Conservation (phyloP, 768 basidiomycete species). For the Pleurotus tuoliensis region DNA sequence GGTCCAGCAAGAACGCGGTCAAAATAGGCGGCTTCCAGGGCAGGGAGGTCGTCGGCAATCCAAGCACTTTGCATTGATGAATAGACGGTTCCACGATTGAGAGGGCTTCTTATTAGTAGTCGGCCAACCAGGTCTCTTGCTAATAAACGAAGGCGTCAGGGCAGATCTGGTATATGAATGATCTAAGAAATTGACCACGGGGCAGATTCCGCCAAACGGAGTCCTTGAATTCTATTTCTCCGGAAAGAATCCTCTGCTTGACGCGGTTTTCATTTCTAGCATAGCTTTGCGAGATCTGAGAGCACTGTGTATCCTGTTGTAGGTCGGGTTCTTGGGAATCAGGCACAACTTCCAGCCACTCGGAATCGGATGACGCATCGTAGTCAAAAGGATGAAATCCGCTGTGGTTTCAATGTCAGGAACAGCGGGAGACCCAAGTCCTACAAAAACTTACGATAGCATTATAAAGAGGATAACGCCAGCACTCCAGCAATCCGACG, state of each 20-base stretch:
- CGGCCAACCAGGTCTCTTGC: slow-evolving; percentile 56
- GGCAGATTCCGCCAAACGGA: slow-evolving; percentile 51
- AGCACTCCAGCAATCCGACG: slow-evolving; percentile 88
- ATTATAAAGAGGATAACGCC: slow-evolving; percentile 81
- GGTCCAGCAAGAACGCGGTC: slow-evolving; percentile 8
- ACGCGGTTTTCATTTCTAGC: slow-evolving; percentile 52
- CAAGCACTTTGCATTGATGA: slow-evolving; percentile 59
- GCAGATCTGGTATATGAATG: not conserved
- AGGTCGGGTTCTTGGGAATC: not conserved
- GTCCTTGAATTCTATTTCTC: slow-evolving; percentile 51
- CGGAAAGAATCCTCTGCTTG: slow-evolving; percentile 67
- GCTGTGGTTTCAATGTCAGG: slow-evolving; percentile 26
- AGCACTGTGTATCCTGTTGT: slow-evolving; percentile 3
- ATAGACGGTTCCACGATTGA: slow-evolving; percentile 58
- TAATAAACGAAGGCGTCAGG: slow-evolving; percentile 20
- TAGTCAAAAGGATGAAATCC: slow-evolving; percentile 80
- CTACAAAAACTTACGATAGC: slow-evolving; percentile 57
- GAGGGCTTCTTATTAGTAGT: slow-evolving; percentile 58
- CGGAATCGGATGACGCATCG: slow-evolving; percentile 33
- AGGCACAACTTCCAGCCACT: slow-evolving; percentile 22
- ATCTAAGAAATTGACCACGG: slow-evolving; percentile 44
- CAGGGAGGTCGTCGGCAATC: slow-evolving; percentile 60
- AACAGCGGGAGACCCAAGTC: no score
- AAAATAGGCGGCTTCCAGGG: slow-evolving; percentile 56
- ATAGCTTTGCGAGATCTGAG: slow-evolving; percentile 40